Evolutionary conservation across 352 stramenopile genomes (phyloP).

Genomic region (Peronosclerospora sorghi): DNA sequence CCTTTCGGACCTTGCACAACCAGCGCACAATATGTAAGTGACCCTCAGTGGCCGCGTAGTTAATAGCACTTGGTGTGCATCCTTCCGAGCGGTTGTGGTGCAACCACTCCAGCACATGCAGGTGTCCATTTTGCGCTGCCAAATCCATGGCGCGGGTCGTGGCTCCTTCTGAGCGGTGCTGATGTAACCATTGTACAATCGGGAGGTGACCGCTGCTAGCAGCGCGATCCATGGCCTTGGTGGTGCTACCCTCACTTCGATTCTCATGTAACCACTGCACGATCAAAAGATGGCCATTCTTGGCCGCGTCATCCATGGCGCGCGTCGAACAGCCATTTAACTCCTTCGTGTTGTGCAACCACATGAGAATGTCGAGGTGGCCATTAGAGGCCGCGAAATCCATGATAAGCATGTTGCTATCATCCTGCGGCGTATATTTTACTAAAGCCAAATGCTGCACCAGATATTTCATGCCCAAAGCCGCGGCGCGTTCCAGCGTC

Average conservation of each 20-base stretch:
- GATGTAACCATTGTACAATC: conserved; percentile 51
- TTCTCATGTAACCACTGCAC: conserved; percentile 53
- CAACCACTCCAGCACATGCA: conserved; percentile 59
- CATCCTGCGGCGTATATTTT: conserved; percentile 12
- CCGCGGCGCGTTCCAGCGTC: conserved; percentile 54
- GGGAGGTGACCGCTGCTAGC: conserved; percentile 40
- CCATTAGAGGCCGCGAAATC: conserved; percentile 59
- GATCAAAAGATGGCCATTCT: conserved; percentile 38
- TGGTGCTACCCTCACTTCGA: conserved; percentile 47
- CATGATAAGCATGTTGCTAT: conserved; percentile 46
- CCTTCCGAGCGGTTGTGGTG: conserved; percentile 51
- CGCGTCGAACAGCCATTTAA: conserved; percentile 41
- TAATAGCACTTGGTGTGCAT: conserved; percentile 54
- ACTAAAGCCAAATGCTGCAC: conserved; percentile 55
- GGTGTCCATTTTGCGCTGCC: conserved; percentile 44
- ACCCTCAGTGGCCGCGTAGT: conserved; percentile 40
- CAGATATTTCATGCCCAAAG: conserved; percentile 48
- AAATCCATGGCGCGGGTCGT: conserved; percentile 56
- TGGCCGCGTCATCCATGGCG: conserved; percentile 47
- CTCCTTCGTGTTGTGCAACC: conserved; percentile 33
- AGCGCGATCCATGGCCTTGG: conserved; percentile 51
- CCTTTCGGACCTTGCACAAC: conserved; percentile 35
- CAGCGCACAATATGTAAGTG: conserved; percentile 50
- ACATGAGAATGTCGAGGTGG: conserved; percentile 57
- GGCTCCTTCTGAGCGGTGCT: conserved; percentile 30